Evolutionary conservation across 352 stramenopile species (phyloP).

Genomic region (Pythium brassicae): DNA sequence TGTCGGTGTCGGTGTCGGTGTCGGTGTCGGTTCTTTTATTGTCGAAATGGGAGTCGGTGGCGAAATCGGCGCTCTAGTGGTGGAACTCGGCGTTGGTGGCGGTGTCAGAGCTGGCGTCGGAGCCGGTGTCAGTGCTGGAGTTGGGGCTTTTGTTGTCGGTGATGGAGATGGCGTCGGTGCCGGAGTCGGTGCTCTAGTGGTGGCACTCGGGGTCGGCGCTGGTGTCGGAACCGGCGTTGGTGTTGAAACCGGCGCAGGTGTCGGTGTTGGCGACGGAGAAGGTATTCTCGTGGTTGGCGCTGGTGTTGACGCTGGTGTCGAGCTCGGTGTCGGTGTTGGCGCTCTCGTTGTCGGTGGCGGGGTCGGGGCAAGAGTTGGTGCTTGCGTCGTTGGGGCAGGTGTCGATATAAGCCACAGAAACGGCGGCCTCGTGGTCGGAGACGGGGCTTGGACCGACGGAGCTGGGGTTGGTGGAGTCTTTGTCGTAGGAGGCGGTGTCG

Average conservation of each 20-base stretch:
- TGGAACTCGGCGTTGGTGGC: not conserved
- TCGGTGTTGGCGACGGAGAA: not conserved
- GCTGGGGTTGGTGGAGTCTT: not conserved
- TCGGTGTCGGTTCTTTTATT: not conserved
- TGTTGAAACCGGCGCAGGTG: not conserved
- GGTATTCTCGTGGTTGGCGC: not conserved
- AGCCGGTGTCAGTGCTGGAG: not conserved
- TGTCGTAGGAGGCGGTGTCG: not conserved
- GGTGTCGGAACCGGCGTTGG: not conserved
- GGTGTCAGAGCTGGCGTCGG: not conserved
- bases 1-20: not conserved
- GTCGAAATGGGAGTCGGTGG: not conserved
- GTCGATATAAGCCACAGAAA: not conserved
- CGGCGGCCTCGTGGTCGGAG: not conserved
- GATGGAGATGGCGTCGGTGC: not conserved
- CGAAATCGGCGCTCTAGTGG: not conserved
- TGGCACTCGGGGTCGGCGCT: too few relatives aligned
- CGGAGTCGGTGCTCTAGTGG: too few relatives aligned
- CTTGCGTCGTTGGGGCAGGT: not conserved
- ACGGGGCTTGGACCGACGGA: not conserved
- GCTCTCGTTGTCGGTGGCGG: not conserved
- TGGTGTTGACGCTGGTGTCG: too few relatives aligned
- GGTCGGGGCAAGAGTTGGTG: not conserved
- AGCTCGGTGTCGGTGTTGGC: not conserved
- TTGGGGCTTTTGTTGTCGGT: not conserved